These are phyloP conservation scores for Penicillium herquei DNA, from an alignment of 495 filamentous ascomycete species.

Conservation along the genomic window DNA sequence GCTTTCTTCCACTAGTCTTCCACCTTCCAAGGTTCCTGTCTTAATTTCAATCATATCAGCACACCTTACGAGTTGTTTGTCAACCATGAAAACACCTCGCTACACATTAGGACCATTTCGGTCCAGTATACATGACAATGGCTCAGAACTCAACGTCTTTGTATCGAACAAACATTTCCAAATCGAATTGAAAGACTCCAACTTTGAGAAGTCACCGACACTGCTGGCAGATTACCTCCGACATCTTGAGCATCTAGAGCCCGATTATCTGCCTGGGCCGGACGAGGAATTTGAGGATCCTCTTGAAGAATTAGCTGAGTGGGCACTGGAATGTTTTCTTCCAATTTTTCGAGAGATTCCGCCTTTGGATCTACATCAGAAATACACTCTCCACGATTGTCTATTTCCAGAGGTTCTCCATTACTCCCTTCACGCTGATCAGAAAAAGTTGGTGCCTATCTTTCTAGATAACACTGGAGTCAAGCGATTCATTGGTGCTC, in stretches of 20 bases:
- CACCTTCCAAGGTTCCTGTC: too few species aligned
- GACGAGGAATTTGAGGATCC: slow-evolving; percentile 1
- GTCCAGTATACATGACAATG: slow-evolving; percentile 10
- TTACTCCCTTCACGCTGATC: not conserved
- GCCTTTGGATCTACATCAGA: not conserved
- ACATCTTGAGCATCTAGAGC: slow-evolving; percentile 13
- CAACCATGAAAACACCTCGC: not conserved
- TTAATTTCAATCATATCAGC: not conserved
- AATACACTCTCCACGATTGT: not conserved
- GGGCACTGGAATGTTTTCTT: not conserved
- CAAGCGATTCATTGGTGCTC: not conserved
- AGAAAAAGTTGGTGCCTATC: not conserved
- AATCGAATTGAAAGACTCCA: slow-evolving; percentile 5
- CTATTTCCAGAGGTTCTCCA: not conserved
- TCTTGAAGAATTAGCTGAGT: not conserved
- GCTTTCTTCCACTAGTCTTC: too few species aligned
- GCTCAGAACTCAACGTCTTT: slow-evolving; percentile 11
- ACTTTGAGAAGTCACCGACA: slow-evolving; percentile 10
- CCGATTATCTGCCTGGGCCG: not conserved
- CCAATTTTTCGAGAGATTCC: not conserved
- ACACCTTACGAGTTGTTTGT: not conserved
- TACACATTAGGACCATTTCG: slow-evolving; percentile 14
- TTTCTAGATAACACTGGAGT: not conserved
- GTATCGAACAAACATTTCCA: slow-evolving; percentile 17
- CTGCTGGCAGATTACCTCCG: slow-evolving; percentile 14